Conservation (phyloP, 208 protist genomes). For the Giardia muris region DNA sequence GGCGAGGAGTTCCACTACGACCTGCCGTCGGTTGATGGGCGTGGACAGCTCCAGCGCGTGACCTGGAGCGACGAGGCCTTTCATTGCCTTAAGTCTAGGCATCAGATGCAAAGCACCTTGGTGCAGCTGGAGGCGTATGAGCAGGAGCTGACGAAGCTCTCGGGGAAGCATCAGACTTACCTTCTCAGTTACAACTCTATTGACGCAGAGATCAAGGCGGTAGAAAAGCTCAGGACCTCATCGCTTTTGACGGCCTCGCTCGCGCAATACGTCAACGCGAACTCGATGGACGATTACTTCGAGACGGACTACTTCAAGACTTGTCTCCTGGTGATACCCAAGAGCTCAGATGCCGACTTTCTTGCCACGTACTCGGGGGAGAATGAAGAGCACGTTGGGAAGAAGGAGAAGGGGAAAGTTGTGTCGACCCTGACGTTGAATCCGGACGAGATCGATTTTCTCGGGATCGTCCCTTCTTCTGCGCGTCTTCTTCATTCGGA, state of each 20-base stretch:
- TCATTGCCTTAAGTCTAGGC: neutral
- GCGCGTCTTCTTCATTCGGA: neutral
- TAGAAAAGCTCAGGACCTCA: neutral
- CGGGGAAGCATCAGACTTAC: neutral
- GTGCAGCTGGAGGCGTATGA: neutral
- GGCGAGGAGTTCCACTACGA: neutral
- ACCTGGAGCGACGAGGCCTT: neutral
- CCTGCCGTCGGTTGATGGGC: neutral
- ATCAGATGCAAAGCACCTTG: neutral
- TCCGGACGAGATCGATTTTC: neutral
- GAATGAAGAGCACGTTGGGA: neutral
- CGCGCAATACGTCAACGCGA: neutral
- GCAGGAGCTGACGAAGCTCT: neutral
- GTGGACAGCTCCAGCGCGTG: neutral
- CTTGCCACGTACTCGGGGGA: neutral
- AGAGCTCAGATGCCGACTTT: neutral
- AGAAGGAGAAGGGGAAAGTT: neutral
- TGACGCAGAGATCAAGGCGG: neutral
- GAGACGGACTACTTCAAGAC: neutral
- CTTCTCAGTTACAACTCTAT: neutral
- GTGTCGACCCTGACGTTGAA: neutral
- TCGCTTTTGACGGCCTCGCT: neutral
- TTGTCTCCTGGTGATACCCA: neutral
- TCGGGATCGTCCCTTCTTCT: neutral
- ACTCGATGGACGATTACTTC: neutral